These are phyloP conservation scores for Podospora anserina DNA, from an alignment of 495 filamentous ascomycete species.

Conservation along the genomic window DNA sequence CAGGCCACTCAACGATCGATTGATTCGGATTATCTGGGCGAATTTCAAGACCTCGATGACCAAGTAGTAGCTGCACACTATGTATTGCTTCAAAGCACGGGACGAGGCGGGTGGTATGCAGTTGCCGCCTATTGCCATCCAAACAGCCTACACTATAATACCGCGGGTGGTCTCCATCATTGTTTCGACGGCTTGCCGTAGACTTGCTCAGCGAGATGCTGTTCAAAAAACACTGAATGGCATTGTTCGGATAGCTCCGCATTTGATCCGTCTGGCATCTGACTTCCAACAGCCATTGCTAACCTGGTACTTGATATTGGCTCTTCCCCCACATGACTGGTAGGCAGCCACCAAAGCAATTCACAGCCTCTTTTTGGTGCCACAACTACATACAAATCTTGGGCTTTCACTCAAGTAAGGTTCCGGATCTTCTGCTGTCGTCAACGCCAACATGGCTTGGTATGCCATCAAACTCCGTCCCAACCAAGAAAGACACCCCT, in stretches of 20 bases:
- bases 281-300: background rate
- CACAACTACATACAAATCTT: background rate
- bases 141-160: background rate
- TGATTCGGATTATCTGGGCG: background rate
- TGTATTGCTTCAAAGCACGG: background rate
- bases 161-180: background rate
- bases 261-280: background rate
- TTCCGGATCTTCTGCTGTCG: background rate
- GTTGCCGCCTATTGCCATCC: background rate
- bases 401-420: background rate
- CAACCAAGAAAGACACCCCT: background rate
- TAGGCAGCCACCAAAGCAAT: background rate
- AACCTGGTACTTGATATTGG: background rate
- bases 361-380: background rate
- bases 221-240: background rate
- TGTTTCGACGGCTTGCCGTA: background rate
- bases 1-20: background rate
- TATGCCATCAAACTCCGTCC: background rate
- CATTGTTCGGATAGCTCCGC: background rate
- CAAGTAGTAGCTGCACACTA: too few species aligned
- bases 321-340: background rate
- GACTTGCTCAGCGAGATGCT: background rate
- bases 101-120: background rate
- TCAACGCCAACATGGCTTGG: background rate
- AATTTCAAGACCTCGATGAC: background rate